A percentile compares a stretch with the other conserved stretches of the same genome.
These are phyloP conservation scores for Rhodotorula graminis DNA, from an alignment of 768 basidiomycete species.

Conservation along the genomic window DNA sequence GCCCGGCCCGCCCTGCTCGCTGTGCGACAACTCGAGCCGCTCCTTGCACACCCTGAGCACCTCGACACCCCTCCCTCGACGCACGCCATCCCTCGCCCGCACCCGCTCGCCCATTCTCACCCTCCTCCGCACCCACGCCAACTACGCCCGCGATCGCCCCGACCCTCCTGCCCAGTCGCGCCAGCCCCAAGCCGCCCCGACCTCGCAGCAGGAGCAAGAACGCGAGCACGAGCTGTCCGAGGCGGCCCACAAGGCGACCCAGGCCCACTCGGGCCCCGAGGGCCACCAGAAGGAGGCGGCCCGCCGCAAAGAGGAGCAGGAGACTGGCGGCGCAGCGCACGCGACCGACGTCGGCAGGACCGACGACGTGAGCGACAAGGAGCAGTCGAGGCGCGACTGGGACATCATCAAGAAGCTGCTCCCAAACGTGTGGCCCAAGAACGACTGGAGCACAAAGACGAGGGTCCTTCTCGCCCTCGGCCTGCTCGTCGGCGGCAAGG, in stretches of 20 bases:
- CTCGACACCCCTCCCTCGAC: neutral
- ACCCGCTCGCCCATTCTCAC: slow-evolving; percentile 3
- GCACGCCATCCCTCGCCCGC: neutral
- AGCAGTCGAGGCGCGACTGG: slow-evolving; percentile 60
- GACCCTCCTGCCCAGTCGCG: neutral
- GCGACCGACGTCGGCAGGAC: slow-evolving; percentile 17
- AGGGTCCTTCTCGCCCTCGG: slow-evolving; percentile 77
- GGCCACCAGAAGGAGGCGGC: slow-evolving; percentile 30
- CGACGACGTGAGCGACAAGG: slow-evolving; percentile 17
- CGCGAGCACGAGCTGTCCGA: slow-evolving; percentile 22
- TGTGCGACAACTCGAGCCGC: neutral
- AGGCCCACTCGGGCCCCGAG: slow-evolving; percentile 29
- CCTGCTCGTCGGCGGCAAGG: slow-evolving; percentile 79
- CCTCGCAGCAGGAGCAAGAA: neutral
- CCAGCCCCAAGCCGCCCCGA: neutral
- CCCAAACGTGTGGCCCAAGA: slow-evolving; percentile 81
- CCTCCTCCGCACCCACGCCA: slow-evolving; percentile 14
- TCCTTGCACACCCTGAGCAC: neutral
- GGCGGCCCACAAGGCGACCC: slow-evolving; percentile 20
- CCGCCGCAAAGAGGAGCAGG: neutral
- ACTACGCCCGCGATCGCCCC: slow-evolving; percentile 16
- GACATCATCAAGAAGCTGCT: slow-evolving; percentile 73
- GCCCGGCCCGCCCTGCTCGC: neutral
- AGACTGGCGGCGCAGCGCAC: neutral
- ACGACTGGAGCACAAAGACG: slow-evolving; percentile 68